These are phyloP conservation scores for Fusarium heterosporum DNA, from an alignment of 2,329 filamentous ascomycete genomes.

Conservation along the genomic window DNA sequence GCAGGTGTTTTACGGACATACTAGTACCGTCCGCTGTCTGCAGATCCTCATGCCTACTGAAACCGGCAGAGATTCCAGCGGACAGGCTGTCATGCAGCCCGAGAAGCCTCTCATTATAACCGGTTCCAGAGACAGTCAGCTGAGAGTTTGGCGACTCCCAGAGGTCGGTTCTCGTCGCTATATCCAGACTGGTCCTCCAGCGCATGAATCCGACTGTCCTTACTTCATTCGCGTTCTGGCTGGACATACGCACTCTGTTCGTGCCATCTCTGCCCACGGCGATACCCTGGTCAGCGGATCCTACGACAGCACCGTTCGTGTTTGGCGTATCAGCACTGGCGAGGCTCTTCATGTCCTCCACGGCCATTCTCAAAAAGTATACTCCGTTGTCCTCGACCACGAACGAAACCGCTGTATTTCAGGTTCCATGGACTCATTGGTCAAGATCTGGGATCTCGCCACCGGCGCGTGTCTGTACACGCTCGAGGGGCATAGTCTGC, in stretches of 20 bases:
- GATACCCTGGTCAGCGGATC: constrained; percentile 98
- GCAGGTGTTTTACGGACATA: constrained; percentile 97
- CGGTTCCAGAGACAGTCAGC: constrained; percentile 91
- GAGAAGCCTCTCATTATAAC: constrained; percentile 97
- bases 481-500: constrained; percentile 89
- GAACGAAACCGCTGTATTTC: constrained; percentile 95
- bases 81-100: constrained; percentile 86
- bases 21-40: constrained; percentile 94
- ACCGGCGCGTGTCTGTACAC: constrained; percentile 88
- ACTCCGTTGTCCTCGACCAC: constrained; percentile 94
- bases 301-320: constrained; percentile 93
- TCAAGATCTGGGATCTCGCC: constrained; percentile 96
- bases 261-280: constrained; percentile 92
- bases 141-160: constrained; percentile 94
- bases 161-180: constrained; percentile 81
- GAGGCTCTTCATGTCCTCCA: constrained; percentile 85
- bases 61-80: constrained; percentile 77
- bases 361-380: constrained; percentile 93
- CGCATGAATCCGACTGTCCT: constrained; percentile 83
- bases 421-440: constrained; percentile 96
- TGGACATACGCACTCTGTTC: constrained; percentile 92
- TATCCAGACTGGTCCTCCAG: constrained; percentile 81
- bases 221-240: constrained; percentile 91
- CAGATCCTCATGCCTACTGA: constrained; percentile 92
- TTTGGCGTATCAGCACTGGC: constrained; percentile 97